Evolutionary conservation across 257 asterid genomes (phyloP).

Genomic region (Solanum paucissectum): DNA sequence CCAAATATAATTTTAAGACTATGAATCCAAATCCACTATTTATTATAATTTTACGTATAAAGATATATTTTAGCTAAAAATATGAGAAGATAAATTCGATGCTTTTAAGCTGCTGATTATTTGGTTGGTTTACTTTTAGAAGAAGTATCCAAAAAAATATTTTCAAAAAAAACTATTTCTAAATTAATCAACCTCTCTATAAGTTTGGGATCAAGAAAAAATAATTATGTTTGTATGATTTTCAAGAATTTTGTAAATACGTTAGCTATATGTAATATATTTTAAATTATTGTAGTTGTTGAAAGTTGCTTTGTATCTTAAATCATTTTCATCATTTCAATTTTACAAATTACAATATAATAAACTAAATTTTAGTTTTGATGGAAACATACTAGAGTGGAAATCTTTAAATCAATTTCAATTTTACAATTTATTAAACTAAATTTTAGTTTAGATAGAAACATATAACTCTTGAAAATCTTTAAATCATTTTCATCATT

Average conservation of each 20-base stretch:
- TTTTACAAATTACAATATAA: background rate
- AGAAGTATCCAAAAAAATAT: background rate
- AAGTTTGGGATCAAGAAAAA: no score
- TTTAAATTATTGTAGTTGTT: background rate
- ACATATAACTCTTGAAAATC: background rate
- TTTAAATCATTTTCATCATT: background rate
- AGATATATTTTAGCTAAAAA: background rate
- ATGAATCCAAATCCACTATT: no score
- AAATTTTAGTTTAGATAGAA: background rate
- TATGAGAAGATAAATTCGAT: background rate
- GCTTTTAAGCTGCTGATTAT: background rate
- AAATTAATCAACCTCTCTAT: background rate
- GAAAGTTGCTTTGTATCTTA: background rate
- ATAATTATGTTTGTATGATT: background rate
- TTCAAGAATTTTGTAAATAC: no score
- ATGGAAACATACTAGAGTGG: no score
- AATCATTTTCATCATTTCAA: background rate
- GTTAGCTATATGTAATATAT: background rate
- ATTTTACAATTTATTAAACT: background rate
- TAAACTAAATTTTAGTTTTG: no score
- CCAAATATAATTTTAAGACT: background rate
- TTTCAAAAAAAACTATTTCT: no score
- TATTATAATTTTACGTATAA: background rate
- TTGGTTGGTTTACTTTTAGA: background rate
- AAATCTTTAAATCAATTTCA: background rate